phyloP scores from a whole-genome alignment of 768 basidiomycete genomes.

The Lanmaoa rubissima region DNA sequence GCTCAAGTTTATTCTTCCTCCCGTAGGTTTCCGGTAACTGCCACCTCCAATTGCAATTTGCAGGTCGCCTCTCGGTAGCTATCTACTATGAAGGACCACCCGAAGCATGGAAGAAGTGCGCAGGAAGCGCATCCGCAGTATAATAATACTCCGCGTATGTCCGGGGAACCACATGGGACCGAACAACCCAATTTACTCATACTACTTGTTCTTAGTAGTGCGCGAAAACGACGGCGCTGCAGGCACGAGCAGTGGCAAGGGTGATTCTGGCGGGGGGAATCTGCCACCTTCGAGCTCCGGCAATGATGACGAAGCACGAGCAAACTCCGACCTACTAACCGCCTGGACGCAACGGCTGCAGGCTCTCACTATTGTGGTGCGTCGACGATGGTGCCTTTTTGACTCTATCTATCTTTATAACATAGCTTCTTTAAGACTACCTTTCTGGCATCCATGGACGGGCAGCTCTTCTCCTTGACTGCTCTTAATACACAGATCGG shows the following conservation, averaged over 20 bases:
- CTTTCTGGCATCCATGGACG: slow-evolving; percentile 30
- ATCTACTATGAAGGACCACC: neutral
- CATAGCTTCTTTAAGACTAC: slow-evolving; percentile 22
- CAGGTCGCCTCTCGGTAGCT: neutral
- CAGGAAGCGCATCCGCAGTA: slow-evolving; percentile 4
- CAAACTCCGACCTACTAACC: slow-evolving; percentile 19
- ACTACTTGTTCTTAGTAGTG: neutral
- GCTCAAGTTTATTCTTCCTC: neutral
- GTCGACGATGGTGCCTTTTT: slow-evolving; percentile 3
- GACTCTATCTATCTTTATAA: neutral
- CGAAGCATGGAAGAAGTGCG: neutral
- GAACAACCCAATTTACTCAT: neutral
- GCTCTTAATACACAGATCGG: slow-evolving; percentile 22
- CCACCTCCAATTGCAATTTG: neutral
- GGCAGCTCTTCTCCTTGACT: slow-evolving; percentile 27
- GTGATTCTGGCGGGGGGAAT: neutral
- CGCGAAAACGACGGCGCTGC: slow-evolving; percentile 3
- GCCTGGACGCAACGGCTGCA: slow-evolving; percentile 30
- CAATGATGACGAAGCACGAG: slow-evolving; percentile 8
- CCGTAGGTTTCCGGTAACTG: neutral
- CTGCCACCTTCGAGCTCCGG: neutral
- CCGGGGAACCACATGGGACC: neutral
- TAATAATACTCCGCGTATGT: slow-evolving; percentile 18
- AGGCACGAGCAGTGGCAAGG: slow-evolving; percentile 4
- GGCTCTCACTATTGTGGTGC: slow-evolving; percentile 27